A percentile compares a stretch with the other conserved stretches of the same genome.
phyloP scores from a whole-genome alignment of 139 green algal genomes.

The Chlamydomonas asymmetrica region DNA sequence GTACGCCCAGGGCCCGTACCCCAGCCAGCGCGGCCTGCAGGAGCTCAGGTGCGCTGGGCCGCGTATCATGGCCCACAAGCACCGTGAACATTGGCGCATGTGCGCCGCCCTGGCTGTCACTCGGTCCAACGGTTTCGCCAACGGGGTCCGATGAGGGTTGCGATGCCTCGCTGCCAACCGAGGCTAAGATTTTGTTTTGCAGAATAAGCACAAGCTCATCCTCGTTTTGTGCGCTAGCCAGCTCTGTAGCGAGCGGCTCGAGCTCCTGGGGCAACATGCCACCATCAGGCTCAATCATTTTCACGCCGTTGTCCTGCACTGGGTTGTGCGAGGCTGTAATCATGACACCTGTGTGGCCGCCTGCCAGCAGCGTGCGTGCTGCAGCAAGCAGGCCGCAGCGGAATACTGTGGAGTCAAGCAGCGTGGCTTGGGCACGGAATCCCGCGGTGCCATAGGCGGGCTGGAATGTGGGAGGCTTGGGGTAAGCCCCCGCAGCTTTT shows the following conservation, averaged over 20 bases:
- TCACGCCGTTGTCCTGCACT: conserved; percentile 92
- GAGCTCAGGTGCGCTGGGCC: conserved; percentile 68
- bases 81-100: no score
- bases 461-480: conserved; percentile 30
- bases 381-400: conserved; percentile 86
- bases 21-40: conserved; percentile 61
- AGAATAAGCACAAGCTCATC: conserved; percentile 36
- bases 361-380: conserved; percentile 45
- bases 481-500: conserved; percentile 13
- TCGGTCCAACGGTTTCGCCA: no score
- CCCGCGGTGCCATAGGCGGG: conserved; percentile 91
- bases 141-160: neutral
- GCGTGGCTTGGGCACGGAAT: conserved; percentile 72
- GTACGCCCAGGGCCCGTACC: conserved; percentile 52
- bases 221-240: conserved; percentile 66
- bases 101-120: no score
- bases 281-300: conserved; percentile 87
- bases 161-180: conserved; percentile 1
- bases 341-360: conserved; percentile 79
- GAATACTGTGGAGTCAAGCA: conserved; percentile 86
- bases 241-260: conserved; percentile 71
- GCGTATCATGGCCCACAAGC: conserved; percentile 78
- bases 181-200: neutral
- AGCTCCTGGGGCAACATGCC: conserved; percentile 70
- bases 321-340: conserved; percentile 98